Percentiles rank a stretch among this genome's conserved stretches.
Conservation (phyloP, 2,329 filamentous ascomycete genomes). For the Zasmidium cellare region DNA sequence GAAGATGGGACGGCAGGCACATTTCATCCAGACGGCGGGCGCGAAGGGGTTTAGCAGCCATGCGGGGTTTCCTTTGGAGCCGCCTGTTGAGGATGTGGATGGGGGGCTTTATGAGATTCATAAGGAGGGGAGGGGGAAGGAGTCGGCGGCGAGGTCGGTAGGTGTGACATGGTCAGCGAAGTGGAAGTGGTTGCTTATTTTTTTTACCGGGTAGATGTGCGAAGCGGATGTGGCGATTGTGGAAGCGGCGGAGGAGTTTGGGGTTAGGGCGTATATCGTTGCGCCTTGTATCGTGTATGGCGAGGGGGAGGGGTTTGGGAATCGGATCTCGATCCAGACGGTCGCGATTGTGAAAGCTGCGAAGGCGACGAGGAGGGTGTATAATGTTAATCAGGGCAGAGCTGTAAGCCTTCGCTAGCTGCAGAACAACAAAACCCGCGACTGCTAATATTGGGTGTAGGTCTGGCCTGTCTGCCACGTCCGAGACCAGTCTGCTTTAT, state of each 20-base stretch:
- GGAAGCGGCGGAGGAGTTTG: neutral
- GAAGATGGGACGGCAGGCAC: neutral
- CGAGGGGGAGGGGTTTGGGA: constrained; percentile 52
- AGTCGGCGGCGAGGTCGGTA: neutral
- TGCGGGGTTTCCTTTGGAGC: neutral
- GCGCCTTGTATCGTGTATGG: constrained; percentile 57
- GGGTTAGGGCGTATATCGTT: constrained; percentile 47
- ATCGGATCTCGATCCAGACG: constrained; percentile 54
- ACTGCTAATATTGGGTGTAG: constrained; percentile 27
- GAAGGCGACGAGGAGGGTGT: constrained; percentile 41
- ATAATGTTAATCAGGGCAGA: constrained; percentile 39
- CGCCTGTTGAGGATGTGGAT: neutral
- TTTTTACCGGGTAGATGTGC: neutral
- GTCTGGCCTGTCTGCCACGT: constrained; percentile 58
- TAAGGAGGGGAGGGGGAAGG: neutral
- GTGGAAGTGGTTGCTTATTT: too few relatives aligned
- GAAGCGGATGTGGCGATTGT: neutral
- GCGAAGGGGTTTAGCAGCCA: neutral
- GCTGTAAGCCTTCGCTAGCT: neutral
- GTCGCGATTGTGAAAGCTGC: constrained; percentile 51
- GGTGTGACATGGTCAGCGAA: neutral
- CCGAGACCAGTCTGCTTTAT: constrained; percentile 49
- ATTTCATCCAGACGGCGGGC: neutral
- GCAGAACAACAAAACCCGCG: neutral
- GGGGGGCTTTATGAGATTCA: neutral